A percentile compares a stretch with the other conserved stretches of the same genome.
phyloP scores from a whole-genome alignment of 2,329 filamentous ascomycete genomes.

The Chaetomiaceae sp. region DNA sequence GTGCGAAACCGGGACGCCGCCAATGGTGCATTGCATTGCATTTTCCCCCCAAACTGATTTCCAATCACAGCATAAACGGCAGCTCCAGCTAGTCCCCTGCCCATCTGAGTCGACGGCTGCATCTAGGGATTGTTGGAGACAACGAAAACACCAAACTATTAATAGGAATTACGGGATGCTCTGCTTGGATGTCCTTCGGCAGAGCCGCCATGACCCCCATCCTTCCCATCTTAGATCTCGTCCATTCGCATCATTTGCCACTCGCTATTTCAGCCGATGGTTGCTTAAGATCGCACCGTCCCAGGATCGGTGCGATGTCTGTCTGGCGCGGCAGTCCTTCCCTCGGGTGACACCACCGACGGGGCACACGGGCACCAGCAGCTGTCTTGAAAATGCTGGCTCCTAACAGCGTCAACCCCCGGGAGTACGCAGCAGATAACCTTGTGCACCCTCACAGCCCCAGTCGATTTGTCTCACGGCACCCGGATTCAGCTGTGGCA shows the following conservation, averaged over 20 bases:
- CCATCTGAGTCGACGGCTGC: too few relatives aligned
- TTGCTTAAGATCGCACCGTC: not conserved
- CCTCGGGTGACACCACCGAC: slow-evolving; percentile 4
- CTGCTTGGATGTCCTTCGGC: not conserved
- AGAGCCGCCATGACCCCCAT: not conserved
- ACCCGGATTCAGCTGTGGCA: slow-evolving; percentile 6
- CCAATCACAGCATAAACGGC: too few relatives aligned
- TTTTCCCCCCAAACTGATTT: not conserved
- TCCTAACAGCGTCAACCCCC: not conserved
- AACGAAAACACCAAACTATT: not conserved
- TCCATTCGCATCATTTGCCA: not conserved
- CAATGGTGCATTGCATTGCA: not conserved
- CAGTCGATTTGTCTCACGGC: slow-evolving; percentile 9
- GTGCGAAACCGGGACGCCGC: not conserved
- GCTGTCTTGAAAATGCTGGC: not conserved
- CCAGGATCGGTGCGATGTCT: not conserved
- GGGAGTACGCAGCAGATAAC: not conserved
- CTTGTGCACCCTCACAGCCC: slow-evolving; percentile 4
- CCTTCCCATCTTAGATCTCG: not conserved
- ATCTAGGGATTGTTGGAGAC: too few relatives aligned
- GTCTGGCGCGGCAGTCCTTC: not conserved
- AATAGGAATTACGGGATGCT: not conserved
- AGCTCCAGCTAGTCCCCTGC: not conserved
- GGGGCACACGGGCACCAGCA: slow-evolving; percentile 6
- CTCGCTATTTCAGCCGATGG: not conserved